A percentile compares a stretch with the other conserved stretches of the same genome.
Conservation (phyloP, 1,284 basidiomycete species). For the Cryptococcus sp. region DNA sequence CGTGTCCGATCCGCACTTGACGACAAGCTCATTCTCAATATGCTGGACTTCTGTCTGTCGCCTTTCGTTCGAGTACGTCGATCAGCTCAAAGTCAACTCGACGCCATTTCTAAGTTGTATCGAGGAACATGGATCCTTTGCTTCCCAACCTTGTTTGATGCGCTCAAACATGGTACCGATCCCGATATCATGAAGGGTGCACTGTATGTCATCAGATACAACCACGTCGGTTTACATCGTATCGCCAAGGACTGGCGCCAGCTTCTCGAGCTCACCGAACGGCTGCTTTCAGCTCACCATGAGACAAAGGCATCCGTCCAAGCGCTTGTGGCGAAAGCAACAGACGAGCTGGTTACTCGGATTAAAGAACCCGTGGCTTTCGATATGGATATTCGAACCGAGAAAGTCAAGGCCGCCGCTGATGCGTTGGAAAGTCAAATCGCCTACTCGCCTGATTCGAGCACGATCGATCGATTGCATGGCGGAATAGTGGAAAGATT, state of each 20-base stretch:
- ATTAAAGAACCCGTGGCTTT: slow-evolving; percentile 45
- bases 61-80: slow-evolving; percentile 69
- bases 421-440: slow-evolving; percentile 32
- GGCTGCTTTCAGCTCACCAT: slow-evolving; percentile 81
- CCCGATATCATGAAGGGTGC: slow-evolving; percentile 96
- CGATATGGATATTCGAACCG: slow-evolving; percentile 29
- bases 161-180: slow-evolving; percentile 73
- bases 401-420: slow-evolving; percentile 34
- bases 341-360: slow-evolving; percentile 60
- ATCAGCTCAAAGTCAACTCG: slow-evolving; percentile 41
- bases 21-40: slow-evolving; percentile 72
- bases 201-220: slow-evolving; percentile 70
- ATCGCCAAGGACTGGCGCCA: slow-evolving; percentile 65
- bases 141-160: slow-evolving; percentile 71
- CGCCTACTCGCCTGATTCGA: slow-evolving; percentile 26
- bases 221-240: slow-evolving; percentile 38
- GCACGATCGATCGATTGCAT: slow-evolving; percentile 42
- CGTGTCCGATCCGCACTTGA: slow-evolving; percentile 77
- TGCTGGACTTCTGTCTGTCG: slow-evolving; percentile 82
- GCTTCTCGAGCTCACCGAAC: slow-evolving; percentile 65
- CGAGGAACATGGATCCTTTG: slow-evolving; percentile 75
- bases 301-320: slow-evolving; percentile 96
- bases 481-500: slow-evolving; percentile 40
- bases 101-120: slow-evolving; percentile 63
- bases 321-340: slow-evolving; percentile 73